Evolutionary conservation across 495 filamentous ascomycete genomes (phyloP), one percentile per base, ranked within the genome.

Genomic region (Daldinia bambusicola): DNA sequence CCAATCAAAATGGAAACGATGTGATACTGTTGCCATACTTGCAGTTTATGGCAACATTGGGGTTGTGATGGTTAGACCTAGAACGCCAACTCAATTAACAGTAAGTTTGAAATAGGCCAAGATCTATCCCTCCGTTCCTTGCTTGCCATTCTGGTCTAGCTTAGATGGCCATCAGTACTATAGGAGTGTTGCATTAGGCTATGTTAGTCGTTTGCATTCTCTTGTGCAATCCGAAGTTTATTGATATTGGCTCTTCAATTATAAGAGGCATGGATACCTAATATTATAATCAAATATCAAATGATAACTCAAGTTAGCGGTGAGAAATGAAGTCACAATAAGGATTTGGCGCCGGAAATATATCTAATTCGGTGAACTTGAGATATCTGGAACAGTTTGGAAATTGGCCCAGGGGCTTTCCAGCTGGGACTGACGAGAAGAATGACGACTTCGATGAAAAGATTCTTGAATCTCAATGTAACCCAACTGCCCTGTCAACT

Each of bases 401-500:
- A 71, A 53, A 66, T 71, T 66, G 51, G 50, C 34, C 45, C 34
- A 63, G 43, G 63, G 55, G 52, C 34, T 63, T 8, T 20, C 30
- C 26, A 41, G 8, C 30, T 43, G 26, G 26, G 58, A 20, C 1
- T 40, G 34, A 43, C 20, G 41, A 32, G 31, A 48, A 12, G 30
- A 55, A 71, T 66, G 68, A 71, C 68, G 58, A 51, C 20, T 60
- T 62, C 51, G 12, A 37, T 8, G 16, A 52, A 31, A 30, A 52
- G 26, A 52, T 63, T 52, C 57, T 55, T 58, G 58, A 34, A 63
- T 63, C 26, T 57, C n/a, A 56, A 71, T 71, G 68, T 55, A 71
- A 71, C 68, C 26, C 26, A 26, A 26, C 26, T 26, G 26, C 26
- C 59, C 51, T 59, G 22, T 59, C 18, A 6, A 34, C 34, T 16